phyloP scores from a whole-genome alignment of 2,329 filamentous ascomycete genomes.

The Penicillium brasilianum region DNA sequence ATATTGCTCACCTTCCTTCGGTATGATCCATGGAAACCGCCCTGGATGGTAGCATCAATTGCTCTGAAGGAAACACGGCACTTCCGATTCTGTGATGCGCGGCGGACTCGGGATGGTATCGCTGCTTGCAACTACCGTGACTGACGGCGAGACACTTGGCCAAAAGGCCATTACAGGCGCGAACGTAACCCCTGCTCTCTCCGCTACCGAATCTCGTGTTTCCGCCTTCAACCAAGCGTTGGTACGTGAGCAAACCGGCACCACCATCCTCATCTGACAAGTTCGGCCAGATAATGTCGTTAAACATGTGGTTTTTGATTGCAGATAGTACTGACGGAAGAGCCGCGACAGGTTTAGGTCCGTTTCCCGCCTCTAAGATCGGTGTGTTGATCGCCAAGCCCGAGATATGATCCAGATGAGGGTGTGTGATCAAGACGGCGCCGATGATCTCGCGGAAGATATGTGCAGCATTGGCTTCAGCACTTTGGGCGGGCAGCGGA shows the following conservation, averaged over 20 bases:
- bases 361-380: constrained; percentile 74
- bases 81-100: constrained; percentile 65
- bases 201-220: constrained; percentile 83
- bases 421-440: constrained; percentile 90
- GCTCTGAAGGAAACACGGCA: constrained; percentile 49
- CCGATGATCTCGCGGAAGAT: constrained; percentile 80
- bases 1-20: constrained; percentile 39
- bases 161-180: constrained; percentile 85
- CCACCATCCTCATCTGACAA: constrained; percentile 95
- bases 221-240: constrained; percentile 85
- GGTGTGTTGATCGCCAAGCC: constrained; percentile 95
- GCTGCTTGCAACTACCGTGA: constrained; percentile 86
- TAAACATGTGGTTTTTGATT: constrained; percentile 94
- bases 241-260: constrained; percentile 88
- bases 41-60: constrained; percentile 53
- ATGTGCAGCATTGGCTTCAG: constrained; percentile 79
- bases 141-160: constrained; percentile 86
- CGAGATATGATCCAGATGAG: constrained; percentile 93
- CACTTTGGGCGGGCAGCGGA: constrained; percentile 67
- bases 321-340: constrained; percentile 88
- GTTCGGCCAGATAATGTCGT: constrained; percentile 97
- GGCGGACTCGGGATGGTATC: constrained; percentile 54
- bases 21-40: constrained; percentile 40
- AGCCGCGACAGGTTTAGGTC: constrained; percentile 83
- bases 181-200: constrained; percentile 80